Evolutionary conservation across 208 protist species (phyloP), one percentile per base, ranked within the genome.

Genomic region (Acanthamoeba royreba): DNA sequence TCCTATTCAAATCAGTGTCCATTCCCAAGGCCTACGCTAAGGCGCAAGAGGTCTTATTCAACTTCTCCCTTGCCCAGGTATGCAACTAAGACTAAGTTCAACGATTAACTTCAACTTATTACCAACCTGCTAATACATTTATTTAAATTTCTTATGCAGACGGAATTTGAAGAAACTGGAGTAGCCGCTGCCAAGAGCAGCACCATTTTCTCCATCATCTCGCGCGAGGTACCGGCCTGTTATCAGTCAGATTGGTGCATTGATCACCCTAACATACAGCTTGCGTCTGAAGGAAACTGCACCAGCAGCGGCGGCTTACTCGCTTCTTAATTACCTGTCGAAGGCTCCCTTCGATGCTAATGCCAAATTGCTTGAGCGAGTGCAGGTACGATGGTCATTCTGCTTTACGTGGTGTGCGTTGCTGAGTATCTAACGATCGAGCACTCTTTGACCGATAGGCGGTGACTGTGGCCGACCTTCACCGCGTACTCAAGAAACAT

Each of bases 1-100:
- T 92, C 28, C 61, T 92, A 0, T 92, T 45, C 63, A 69, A 79
- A 33, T 92, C 87, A 0, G 87, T 79, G 13, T 92, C 87, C 40
- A 52, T 92, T 9, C 61, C 40, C 33, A 92, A 92, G 63, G 87
- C 87, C 40, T 79, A 92, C 46, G 33, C 72, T 31, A n/a, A 92
- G 46, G 58, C 87, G 11, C 38, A 28, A 25, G 33, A 49, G 42
- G 77, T 92, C 53, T 31, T 92, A 15, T 38, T 79, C 0, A 49
- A 92, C 31, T 92, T n/a, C n/a, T n/a, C n/a, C n/a, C n/a, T n/a
- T n/a, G n/a, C n/a, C n/a, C n/a, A n/a, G n/a, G n/a, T n/a, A n/a
- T n/a, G n/a, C n/a, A n/a, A n/a, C n/a, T n/a, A n/a, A n/a, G n/a
- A n/a, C n/a, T n/a, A n/a, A n/a, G 28, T 33, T 81, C 15, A 81